These are phyloP conservation scores for Flaveria sonorensis DNA, from an alignment of 129 eudicot species.

Conservation along the genomic window DNA sequence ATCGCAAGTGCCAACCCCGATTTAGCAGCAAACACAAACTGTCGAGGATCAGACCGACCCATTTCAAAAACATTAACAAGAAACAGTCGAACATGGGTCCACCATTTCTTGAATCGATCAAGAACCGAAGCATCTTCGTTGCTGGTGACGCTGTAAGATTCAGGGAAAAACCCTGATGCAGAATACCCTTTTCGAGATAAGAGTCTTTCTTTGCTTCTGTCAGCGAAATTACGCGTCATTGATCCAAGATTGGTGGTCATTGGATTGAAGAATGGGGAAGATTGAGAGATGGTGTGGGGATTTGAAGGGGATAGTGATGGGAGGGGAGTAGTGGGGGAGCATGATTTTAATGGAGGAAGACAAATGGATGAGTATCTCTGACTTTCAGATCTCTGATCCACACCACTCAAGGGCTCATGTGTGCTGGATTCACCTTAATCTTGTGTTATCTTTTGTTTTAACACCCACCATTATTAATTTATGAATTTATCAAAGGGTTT, in stretches of 20 bases:
- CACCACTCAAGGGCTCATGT: background rate
- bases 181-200: slow-evolving; percentile 6
- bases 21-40: slow-evolving; percentile 80
- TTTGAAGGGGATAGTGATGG: background rate
- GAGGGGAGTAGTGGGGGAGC: slow-evolving; percentile 27
- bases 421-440: slow-evolving; percentile 6
- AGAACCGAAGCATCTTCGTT: slow-evolving; percentile 7
- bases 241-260: slow-evolving; percentile 47
- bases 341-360: background rate
- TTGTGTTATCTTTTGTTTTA: background rate
- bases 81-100: slow-evolving; percentile 34
- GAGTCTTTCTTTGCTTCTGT: no score
- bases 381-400: slow-evolving; percentile 37
- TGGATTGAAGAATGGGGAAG: background rate
- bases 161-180: slow-evolving; percentile 44
- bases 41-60: slow-evolving; percentile 86
- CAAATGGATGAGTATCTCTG: background rate
- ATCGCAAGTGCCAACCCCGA: slow-evolving; percentile 80
- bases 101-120: slow-evolving; percentile 39
- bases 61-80: slow-evolving; percentile 48
- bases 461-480: slow-evolving; percentile 10
- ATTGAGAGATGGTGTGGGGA: background rate
- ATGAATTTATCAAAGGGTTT: no score
- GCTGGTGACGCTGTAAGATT: slow-evolving; percentile 24
- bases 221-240: no score